phyloP scores from a whole-genome alignment of 352 stramenopile species.

The Blastocystis sp. region DNA sequence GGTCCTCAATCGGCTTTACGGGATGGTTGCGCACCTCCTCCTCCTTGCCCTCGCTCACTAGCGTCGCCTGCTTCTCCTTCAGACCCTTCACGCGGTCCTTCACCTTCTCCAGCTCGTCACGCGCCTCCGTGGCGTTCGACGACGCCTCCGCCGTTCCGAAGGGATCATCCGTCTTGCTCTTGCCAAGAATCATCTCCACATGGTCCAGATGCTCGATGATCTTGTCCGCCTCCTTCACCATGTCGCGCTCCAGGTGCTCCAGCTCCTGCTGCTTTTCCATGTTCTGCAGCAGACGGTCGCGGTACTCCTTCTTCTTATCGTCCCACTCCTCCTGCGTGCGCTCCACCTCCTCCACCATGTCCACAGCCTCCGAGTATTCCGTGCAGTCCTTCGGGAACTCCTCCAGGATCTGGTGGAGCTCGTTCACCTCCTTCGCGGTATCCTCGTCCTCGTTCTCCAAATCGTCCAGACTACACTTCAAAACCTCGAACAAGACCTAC shows the following conservation, averaged over 20 bases:
- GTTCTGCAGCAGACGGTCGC: conserved; percentile 15
- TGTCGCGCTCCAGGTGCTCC: conserved; percentile 43
- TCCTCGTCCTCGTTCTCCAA: conserved; percentile 35
- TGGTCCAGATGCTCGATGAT: conserved; percentile 38
- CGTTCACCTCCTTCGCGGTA: conserved; percentile 38
- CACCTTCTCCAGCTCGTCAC: conserved; percentile 46
- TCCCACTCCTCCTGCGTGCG: conserved; percentile 33
- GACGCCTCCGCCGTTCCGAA: conserved; percentile 39
- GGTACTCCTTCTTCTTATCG: conserved; percentile 49
- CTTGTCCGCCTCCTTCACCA: conserved; percentile 52
- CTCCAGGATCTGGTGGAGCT: conserved; percentile 28
- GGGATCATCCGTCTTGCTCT: background rate
- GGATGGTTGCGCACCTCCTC: conserved; percentile 19
- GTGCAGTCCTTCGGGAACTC: conserved; percentile 39
- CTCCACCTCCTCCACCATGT: conserved; percentile 43
- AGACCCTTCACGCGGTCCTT: conserved; percentile 9
- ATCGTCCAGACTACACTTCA: conserved; percentile 22
- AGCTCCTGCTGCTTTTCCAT: conserved; percentile 43
- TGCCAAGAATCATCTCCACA: conserved; percentile 33
- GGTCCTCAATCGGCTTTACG: conserved; percentile 35
- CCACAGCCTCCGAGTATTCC: conserved; percentile 30
- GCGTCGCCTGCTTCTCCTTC: conserved; percentile 39
- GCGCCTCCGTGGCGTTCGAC: background rate
- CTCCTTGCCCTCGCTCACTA: conserved; percentile 1
- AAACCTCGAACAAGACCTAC: background rate